These are phyloP conservation scores for Strobilomyces confusus DNA, from an alignment of 768 basidiomycete species.

Conservation along the genomic window DNA sequence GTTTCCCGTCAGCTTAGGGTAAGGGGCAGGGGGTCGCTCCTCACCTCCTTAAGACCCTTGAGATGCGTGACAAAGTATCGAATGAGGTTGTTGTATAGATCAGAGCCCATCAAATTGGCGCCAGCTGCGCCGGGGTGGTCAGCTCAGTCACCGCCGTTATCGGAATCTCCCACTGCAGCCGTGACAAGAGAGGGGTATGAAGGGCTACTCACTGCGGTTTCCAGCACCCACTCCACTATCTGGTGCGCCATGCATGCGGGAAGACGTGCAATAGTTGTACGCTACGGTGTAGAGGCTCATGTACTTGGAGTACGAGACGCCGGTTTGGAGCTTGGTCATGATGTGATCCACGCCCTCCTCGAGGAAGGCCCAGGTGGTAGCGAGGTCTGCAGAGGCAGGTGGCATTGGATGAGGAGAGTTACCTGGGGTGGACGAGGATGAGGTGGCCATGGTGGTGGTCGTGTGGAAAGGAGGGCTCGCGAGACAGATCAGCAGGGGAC, in stretches of 20 bases:
- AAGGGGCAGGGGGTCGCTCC: constrained; percentile 28
- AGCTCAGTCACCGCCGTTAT: constrained; percentile 20
- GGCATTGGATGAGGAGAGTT: constrained; percentile 52
- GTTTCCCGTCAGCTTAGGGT: constrained; percentile 13
- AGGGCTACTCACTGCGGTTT: constrained; percentile 52
- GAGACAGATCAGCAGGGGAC: constrained; percentile 10
- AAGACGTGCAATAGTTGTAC: constrained; percentile 97
- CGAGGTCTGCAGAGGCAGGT: constrained; percentile 62
- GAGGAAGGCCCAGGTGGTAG: constrained; percentile 84
- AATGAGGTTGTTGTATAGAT: constrained; percentile 93
- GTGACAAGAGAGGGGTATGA: constrained; percentile 4
- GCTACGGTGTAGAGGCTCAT: constrained; percentile 88
- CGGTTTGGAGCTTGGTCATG: constrained; percentile 86
- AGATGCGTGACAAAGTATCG: constrained; percentile 87
- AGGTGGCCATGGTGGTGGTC: constrained; percentile 32
- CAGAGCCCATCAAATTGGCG: constrained; percentile 94
- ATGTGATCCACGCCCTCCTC: constrained; percentile 87
- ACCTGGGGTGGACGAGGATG: constrained; percentile 28
- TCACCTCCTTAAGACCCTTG: constrained; percentile 56
- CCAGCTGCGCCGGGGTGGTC: constrained; percentile 52
- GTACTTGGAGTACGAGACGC: constrained; percentile 86
- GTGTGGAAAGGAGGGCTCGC: constrained; percentile 17
- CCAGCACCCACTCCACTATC: constrained; percentile 33
- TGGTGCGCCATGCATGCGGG: constrained; percentile 61
- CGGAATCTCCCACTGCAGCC: constrained; percentile 17